phyloP scores from a whole-genome alignment of 768 basidiomycete genomes.

The Fistulinella prunicolor region DNA sequence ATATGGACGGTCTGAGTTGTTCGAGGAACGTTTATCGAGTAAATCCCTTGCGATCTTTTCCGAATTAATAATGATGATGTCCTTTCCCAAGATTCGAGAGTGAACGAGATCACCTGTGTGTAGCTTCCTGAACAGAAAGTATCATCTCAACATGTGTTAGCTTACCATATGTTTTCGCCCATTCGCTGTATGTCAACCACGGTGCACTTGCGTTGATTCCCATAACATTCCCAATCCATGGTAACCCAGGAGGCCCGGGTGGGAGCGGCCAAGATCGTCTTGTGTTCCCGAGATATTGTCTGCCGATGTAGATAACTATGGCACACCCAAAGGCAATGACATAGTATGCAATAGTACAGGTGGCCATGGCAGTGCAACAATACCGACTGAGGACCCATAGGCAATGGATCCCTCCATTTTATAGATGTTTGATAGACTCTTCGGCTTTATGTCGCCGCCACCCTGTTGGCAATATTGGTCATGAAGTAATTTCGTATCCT shows the following conservation, averaged over 20 bases:
- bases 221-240: slow-evolving; percentile 36
- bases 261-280: slow-evolving; percentile 24
- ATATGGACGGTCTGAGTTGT: slow-evolving; percentile 49
- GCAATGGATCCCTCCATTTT: too few relatives aligned
- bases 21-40: slow-evolving; percentile 38
- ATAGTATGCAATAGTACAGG: too few relatives aligned
- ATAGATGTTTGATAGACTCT: too few relatives aligned
- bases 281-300: slow-evolving; percentile 14
- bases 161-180: slow-evolving; percentile 34
- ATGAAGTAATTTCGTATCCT: too few relatives aligned
- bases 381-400: too few relatives aligned
- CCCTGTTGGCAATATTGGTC: too few relatives aligned
- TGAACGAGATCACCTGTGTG: slow-evolving; percentile 23
- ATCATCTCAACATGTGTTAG: not conserved
- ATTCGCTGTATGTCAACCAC: slow-evolving; percentile 28
- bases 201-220: slow-evolving; percentile 27
- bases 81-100: slow-evolving; percentile 40
- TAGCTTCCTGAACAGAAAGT: slow-evolving; percentile 29
- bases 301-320: not conserved
- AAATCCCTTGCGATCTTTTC: slow-evolving; percentile 7
- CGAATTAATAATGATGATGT: slow-evolving; percentile 36
- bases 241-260: slow-evolving; percentile 35
- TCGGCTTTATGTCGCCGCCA: too few relatives aligned
- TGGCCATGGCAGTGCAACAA: too few relatives aligned
- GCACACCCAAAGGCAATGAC: not conserved